phyloP scores from a whole-genome alignment of 768 basidiomycete species.

The Xerocomus potaroensis region DNA sequence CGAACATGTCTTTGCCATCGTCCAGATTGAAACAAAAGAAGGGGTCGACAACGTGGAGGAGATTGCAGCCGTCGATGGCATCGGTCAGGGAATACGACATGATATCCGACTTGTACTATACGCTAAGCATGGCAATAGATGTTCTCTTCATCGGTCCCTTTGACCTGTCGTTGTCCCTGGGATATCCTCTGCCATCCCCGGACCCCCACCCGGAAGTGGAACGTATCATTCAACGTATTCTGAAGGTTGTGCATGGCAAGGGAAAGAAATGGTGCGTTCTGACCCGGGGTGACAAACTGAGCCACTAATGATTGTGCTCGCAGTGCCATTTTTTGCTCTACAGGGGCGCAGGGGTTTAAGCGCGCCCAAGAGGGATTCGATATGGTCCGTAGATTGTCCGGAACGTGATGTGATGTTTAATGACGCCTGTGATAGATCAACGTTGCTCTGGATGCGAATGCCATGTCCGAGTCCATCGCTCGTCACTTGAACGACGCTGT shows the following conservation, averaged over 20 bases:
- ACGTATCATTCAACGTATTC: conserved; percentile 50
- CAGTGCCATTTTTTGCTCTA: conserved; percentile 48
- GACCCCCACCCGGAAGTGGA: conserved; percentile 66
- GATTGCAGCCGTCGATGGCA: conserved; percentile 58
- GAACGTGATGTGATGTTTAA: not conserved
- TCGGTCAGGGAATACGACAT: conserved; percentile 47
- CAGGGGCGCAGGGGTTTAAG: conserved; percentile 39
- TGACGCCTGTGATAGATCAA: conserved; percentile 39
- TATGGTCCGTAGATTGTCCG: conserved; percentile 34
- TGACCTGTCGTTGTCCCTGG: conserved; percentile 60
- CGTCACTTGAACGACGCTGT: conserved; percentile 22
- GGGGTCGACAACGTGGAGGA: conserved; percentile 55
- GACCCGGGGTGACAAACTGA: not conserved
- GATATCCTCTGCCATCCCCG: conserved; percentile 56
- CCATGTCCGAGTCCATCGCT: conserved; percentile 37
- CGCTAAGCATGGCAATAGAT: conserved; percentile 28
- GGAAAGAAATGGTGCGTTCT: conserved; percentile 61
- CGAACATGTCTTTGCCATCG: conserved; percentile 49
- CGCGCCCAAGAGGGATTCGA: conserved; percentile 51
- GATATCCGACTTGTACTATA: too few species aligned
- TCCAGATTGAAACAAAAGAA: conserved; percentile 65
- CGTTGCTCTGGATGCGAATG: conserved; percentile 41
- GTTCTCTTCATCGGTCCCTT: conserved; percentile 64
- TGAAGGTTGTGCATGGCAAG: conserved; percentile 44
- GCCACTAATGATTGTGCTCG: not conserved